Conservation (phyloP, 306 rosid species). For the Vachellia pachyceras region DNA sequence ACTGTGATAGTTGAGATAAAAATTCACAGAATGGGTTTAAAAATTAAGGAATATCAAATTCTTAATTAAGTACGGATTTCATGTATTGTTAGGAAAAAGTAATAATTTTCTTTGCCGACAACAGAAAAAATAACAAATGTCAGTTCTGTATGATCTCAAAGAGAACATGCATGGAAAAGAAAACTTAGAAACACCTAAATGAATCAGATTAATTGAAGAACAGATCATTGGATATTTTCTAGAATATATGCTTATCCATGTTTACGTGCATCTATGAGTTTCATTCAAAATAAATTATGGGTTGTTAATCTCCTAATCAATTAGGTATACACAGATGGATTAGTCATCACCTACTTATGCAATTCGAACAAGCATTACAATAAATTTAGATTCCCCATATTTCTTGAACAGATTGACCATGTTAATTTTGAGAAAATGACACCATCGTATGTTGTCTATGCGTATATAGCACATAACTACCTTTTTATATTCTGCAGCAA, state of each 20-base stretch:
- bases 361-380: not conserved
- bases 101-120: not conserved
- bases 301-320: not conserved
- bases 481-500: not conserved
- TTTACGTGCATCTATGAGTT: conserved; percentile 11
- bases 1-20: too few relatives aligned
- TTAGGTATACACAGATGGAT: not conserved
- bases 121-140: not conserved
- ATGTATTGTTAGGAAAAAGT: not conserved
- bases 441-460: not conserved
- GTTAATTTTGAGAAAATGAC: conserved; percentile 3
- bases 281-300: not conserved
- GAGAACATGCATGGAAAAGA: not conserved
- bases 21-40: not conserved
- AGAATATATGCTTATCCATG: not conserved
- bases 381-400: not conserved
- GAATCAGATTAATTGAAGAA: too few relatives aligned
- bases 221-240: too few relatives aligned
- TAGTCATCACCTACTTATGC: not conserved
- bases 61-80: not conserved
- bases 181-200: not conserved
- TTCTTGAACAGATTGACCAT: not conserved
- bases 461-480: not conserved
- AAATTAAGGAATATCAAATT: not conserved
- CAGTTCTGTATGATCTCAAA: not conserved